Conservation (phyloP, 73 alveolate genomes). For the Paraurostyla sp. region DNA sequence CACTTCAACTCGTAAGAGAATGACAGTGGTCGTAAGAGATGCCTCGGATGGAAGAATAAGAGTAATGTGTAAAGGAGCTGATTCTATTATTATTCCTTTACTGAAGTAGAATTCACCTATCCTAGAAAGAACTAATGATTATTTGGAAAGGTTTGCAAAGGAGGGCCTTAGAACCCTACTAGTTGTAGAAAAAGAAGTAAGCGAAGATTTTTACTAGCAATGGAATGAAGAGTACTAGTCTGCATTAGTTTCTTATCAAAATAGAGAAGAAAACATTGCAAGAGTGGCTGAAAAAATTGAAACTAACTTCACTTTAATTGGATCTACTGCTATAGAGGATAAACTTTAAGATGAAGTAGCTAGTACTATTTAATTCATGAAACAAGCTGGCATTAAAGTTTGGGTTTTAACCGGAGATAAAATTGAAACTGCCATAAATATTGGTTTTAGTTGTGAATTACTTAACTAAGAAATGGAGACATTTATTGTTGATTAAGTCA, state of each 20-base stretch:
- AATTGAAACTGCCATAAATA: slow-evolving; percentile 80
- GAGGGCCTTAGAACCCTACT: slow-evolving; percentile 93
- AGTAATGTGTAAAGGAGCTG: slow-evolving; percentile 96
- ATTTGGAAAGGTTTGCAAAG: slow-evolving; percentile 81
- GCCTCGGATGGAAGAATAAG: slow-evolving; percentile 76
- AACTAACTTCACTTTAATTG: slow-evolving; percentile 80
- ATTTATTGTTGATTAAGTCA: not conserved
- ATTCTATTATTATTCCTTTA: slow-evolving; percentile 75
- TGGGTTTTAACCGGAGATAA: slow-evolving; percentile 87
- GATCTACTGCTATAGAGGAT: slow-evolving; percentile 96
- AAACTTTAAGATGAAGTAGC: slow-evolving; percentile 91
- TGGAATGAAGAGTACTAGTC: slow-evolving; percentile 77
- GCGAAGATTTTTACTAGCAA: slow-evolving; percentile 77
- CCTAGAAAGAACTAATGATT: slow-evolving; percentile 48
- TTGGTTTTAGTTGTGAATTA: slow-evolving; percentile 72
- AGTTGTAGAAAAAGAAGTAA: slow-evolving; percentile 78
- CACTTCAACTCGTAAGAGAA: slow-evolving; percentile 96
- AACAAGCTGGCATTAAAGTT: slow-evolving; percentile 76
- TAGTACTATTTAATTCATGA: slow-evolving; percentile 80
- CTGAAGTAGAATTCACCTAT: not conserved
- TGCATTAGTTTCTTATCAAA: slow-evolving; percentile 50
- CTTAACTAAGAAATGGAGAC: slow-evolving; percentile 38
- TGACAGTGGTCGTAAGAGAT: slow-evolving; percentile 88
- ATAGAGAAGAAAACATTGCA: slow-evolving; percentile 81
- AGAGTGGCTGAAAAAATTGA: slow-evolving; percentile 83